Conservation (phyloP, 805 yeast species). For the Teunomyces stri region DNA sequence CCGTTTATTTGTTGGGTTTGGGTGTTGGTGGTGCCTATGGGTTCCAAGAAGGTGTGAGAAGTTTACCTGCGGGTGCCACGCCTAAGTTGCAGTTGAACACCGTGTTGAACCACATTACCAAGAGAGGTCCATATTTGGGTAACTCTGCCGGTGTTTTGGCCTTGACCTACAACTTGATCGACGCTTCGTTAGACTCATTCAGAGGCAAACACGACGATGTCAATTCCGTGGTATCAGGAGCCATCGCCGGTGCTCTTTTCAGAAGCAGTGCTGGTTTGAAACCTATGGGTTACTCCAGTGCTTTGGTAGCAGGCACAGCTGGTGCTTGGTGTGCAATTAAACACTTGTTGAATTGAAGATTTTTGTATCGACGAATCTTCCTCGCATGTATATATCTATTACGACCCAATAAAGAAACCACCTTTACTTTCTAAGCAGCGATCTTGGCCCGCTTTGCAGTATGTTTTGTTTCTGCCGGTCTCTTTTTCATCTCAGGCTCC, state of each 20-base stretch:
- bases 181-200: conserved; percentile 70
- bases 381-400: conserved; percentile 2
- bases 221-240: conserved; percentile 87
- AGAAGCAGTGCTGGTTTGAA: conserved; percentile 79
- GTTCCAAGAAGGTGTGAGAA: conserved; percentile 76
- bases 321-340: conserved; percentile 91
- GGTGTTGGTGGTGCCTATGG: conserved; percentile 91
- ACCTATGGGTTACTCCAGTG: conserved; percentile 87
- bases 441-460: background rate
- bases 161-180: conserved; percentile 79
- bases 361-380: background rate
- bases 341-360: conserved; percentile 19
- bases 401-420: conserved; percentile 1
- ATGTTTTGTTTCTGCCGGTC: background rate
- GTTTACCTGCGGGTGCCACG: conserved; percentile 72
- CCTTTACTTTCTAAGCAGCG: background rate
- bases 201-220: conserved; percentile 88
- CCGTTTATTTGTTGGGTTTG: conserved; percentile 81
- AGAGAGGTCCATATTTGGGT: conserved; percentile 94
- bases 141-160: conserved; percentile 95
- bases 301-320: conserved; percentile 83
- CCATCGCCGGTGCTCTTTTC: conserved; percentile 87
- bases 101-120: conserved; percentile 84
- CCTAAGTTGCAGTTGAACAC: conserved; percentile 85
- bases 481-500: background rate